A percentile compares a stretch with the other conserved stretches of the same genome.
Evolutionary conservation across 177 flowering plant genomes (phyloP).

Genomic region (Vitis hybrid): DNA sequence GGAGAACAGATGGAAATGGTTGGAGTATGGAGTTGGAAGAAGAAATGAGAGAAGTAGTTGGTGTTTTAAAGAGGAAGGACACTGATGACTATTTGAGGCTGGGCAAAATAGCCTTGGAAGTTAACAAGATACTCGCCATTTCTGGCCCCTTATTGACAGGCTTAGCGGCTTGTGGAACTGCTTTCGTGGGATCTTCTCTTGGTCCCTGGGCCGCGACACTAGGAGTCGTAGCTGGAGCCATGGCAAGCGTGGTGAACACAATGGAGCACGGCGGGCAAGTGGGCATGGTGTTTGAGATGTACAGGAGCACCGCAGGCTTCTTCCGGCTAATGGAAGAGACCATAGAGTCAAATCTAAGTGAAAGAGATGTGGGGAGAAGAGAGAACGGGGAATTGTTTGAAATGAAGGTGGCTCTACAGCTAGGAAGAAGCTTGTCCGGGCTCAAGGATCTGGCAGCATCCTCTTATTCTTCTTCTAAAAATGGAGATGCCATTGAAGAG

Average conservation of each 20-base stretch:
- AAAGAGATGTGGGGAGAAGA: slow-evolving; percentile 29
- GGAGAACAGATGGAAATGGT: slow-evolving; percentile 16
- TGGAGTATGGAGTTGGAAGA: slow-evolving; percentile 50
- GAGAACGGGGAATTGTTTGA: slow-evolving; percentile 45
- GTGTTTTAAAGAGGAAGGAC: slow-evolving; percentile 41
- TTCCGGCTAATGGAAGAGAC: slow-evolving; percentile 31
- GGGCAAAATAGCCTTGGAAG: slow-evolving; percentile 38
- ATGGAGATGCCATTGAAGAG: slow-evolving; percentile 25
- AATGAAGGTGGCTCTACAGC: slow-evolving; percentile 39
- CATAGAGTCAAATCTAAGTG: slow-evolving; percentile 27
- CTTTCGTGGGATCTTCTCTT: slow-evolving; percentile 23
- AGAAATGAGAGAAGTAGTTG: slow-evolving; percentile 43
- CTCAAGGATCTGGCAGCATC: slow-evolving; percentile 30
- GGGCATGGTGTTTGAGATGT: slow-evolving; percentile 66
- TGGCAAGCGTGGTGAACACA: slow-evolving; percentile 37
- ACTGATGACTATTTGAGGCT: slow-evolving; percentile 45
- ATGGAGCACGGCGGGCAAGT: slow-evolving; percentile 67
- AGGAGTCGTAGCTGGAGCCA: slow-evolving; percentile 31
- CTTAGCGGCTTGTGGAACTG: slow-evolving; percentile 42
- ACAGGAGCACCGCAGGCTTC: slow-evolving; percentile 46
- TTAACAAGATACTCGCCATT: slow-evolving; percentile 43
- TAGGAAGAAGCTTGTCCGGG: slow-evolving; percentile 47
- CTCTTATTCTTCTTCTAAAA: background rate
- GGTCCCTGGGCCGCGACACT: slow-evolving; percentile 28
- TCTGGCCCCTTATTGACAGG: slow-evolving; percentile 46